Percentiles rank a stretch among this genome's conserved stretches.
Evolutionary conservation across 2,329 filamentous ascomycete species (phyloP).

Genomic region (Aspergillus ochraceoroseus): DNA sequence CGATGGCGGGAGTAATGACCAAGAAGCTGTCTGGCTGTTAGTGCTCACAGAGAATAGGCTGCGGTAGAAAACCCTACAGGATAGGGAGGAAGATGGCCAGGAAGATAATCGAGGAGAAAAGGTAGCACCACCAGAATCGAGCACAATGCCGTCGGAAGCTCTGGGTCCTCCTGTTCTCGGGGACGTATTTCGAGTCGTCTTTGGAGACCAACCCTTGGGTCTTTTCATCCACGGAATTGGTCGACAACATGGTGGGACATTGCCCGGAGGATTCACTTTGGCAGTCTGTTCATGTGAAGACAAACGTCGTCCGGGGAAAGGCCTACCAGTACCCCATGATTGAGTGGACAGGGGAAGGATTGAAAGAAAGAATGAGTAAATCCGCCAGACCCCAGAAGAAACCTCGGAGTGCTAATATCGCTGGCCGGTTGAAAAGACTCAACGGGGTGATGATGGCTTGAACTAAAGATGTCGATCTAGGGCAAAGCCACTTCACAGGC

Average conservation of each 20-base stretch:
- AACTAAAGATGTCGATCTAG: too few relatives aligned
- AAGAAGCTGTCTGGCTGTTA: conserved; percentile 32
- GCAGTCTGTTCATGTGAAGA: background rate
- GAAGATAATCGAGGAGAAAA: conserved; percentile 34
- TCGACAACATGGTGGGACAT: conserved; percentile 6
- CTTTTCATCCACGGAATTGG: conserved; percentile 25
- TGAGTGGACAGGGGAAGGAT: too few relatives aligned
- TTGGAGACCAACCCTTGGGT: conserved; percentile 26
- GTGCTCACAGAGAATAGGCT: background rate
- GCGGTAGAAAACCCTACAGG: conserved; percentile 33
- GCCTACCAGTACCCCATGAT: too few relatives aligned
- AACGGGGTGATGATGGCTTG: too few relatives aligned
- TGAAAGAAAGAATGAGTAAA: too few relatives aligned
- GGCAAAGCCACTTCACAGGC: too few relatives aligned
- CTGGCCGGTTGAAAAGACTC: too few relatives aligned
- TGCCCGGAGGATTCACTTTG: background rate
- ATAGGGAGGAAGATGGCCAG: conserved; percentile 40
- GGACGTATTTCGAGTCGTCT: conserved; percentile 27
- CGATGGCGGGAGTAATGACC: conserved; percentile 40
- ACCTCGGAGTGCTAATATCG: too few relatives aligned
- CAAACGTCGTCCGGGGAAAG: too few relatives aligned
- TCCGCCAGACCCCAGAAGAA: too few relatives aligned
- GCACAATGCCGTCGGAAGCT: conserved; percentile 35
- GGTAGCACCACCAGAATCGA: conserved; percentile 39
- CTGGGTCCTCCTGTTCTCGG: conserved; percentile 24